Conservation (phyloP, 2,329 filamentous ascomycete species). For the Sclerotinia nivalis region DNA sequence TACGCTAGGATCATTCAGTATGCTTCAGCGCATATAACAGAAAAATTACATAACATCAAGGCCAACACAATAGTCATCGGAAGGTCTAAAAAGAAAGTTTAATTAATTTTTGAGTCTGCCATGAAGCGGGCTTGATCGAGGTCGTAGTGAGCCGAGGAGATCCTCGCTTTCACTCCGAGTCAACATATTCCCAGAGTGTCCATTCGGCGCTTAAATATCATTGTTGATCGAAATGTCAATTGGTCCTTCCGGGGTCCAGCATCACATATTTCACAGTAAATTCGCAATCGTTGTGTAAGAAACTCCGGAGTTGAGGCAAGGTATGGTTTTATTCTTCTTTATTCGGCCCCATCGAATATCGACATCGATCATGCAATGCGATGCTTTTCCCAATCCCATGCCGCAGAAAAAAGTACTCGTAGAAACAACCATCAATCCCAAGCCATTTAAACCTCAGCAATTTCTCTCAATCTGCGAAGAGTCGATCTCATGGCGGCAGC, state of each 20-base stretch:
- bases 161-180: background rate
- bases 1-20: background rate
- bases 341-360: slow-evolving; percentile 23
- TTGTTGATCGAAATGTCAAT: slow-evolving; percentile 3
- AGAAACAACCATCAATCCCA: slow-evolving; percentile 22
- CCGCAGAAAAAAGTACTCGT: slow-evolving; percentile 22
- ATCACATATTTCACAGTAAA: slow-evolving; percentile 18
- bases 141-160: background rate
- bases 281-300: background rate
- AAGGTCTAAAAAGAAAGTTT: background rate
- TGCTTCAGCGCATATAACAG: background rate
- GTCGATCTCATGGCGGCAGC: slow-evolving; percentile 94
- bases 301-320: slow-evolving; percentile 15
- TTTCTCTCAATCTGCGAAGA: slow-evolving; percentile 95
- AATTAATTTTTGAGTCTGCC: background rate
- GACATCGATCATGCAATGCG: slow-evolving; percentile 20
- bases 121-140: background rate
- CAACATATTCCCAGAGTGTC: background rate
- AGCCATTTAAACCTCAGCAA: slow-evolving; percentile 81
- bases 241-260: background rate
- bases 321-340: slow-evolving; percentile 19
- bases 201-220: slow-evolving; percentile 3
- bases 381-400: slow-evolving; percentile 24
- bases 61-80: background rate
- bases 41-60: background rate